phyloP scores from a whole-genome alignment of 345 rosid genomes.

The Arabidopsis thaliana region TAIR10.1 NC_003075.7:11571001-11571500 shows the following conservation, averaged over 20 bases:
- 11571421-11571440: neutral
- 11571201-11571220: neutral
- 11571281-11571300: conserved; percentile 85
- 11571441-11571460: conserved; percentile 60
- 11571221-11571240: neutral
- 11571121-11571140: conserved; percentile 15
- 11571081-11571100: neutral
- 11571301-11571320: conserved; percentile 72
- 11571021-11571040: neutral
- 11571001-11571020: conserved; percentile 18
- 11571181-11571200: conserved; percentile 21
- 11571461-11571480: conserved; percentile 87
- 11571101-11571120: neutral
- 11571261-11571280: conserved; percentile 89
- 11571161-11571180: neutral
- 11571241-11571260: conserved; percentile 30
- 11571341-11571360: conserved; percentile 35
- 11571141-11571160: conserved; percentile 14
- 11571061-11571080: neutral
- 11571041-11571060: neutral
- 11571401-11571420: neutral
- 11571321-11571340: conserved; percentile 90
- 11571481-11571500: conserved; percentile 97
- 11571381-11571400: neutral
- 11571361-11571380: conserved; percentile 20